phyloP scores from a whole-genome alignment of 257 asterid species.

The Nicotiana tomentosiformis region DNA sequence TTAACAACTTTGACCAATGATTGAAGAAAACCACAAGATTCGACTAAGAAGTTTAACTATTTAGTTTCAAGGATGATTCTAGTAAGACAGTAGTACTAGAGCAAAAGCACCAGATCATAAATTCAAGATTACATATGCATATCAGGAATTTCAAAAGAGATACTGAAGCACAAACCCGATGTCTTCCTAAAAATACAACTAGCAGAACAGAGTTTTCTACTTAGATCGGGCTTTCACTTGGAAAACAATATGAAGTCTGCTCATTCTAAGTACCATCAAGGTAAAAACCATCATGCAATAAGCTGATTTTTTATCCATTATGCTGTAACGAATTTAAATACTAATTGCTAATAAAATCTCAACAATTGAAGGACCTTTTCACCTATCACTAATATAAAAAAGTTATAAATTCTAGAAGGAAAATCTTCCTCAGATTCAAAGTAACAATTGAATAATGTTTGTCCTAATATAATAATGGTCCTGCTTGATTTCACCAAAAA shows the following conservation, averaged over 20 bases:
- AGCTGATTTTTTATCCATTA: background rate
- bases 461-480: background rate
- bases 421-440: background rate
- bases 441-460: background rate
- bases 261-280: too few species aligned
- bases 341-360: background rate
- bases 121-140: background rate
- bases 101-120: background rate
- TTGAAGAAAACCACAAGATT: background rate
- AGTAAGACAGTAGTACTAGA: background rate
- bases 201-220: background rate
- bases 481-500: background rate
- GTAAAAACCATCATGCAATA: too few species aligned
- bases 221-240: background rate
- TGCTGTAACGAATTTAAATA: background rate
- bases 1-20: background rate
- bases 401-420: background rate
- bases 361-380: background rate
- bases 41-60: background rate
- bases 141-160: background rate
- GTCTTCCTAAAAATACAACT: background rate
- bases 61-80: background rate
- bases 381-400: background rate
- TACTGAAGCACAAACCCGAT: background rate
- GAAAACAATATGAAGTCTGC: background rate